A percentile compares a stretch with the other conserved stretches of the same genome.
Evolutionary conservation across 1,284 basidiomycete genomes (phyloP).

Genomic region (Cystobasidiaceae sp.): DNA sequence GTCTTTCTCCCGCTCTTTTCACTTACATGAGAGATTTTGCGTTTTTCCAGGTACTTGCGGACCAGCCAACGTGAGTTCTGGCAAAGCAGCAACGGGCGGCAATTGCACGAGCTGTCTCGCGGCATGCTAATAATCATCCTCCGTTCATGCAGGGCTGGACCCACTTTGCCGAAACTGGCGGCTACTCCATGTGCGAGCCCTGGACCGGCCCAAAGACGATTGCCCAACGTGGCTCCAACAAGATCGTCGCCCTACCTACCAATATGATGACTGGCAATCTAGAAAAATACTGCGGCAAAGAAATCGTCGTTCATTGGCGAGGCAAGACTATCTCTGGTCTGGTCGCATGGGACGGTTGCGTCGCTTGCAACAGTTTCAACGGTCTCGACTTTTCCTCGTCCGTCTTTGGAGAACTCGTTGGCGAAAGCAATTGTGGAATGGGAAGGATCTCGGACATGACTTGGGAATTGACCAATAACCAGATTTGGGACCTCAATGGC

Average conservation of each 20-base stretch:
- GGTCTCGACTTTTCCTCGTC: slow-evolving; percentile 24
- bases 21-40: too few species aligned
- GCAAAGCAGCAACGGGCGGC: too few species aligned
- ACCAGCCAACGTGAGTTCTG: neutral
- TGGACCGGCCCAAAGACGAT: neutral
- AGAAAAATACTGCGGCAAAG: slow-evolving; percentile 16
- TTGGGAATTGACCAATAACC: slow-evolving; percentile 2
- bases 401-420: slow-evolving; percentile 9
- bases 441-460: slow-evolving; percentile 13
- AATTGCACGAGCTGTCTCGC: neutral
- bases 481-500: slow-evolving; percentile 11
- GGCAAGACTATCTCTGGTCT: slow-evolving; percentile 7
- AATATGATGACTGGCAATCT: slow-evolving; percentile 10
- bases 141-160: neutral
- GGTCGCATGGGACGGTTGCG: slow-evolving; percentile 22
- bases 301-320: neutral
- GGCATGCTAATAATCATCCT: neutral
- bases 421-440: neutral
- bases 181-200: slow-evolving; percentile 10
- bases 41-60: slow-evolving; percentile 6
- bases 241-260: slow-evolving; percentile 9
- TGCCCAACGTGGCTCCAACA: neutral
- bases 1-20: too few species aligned
- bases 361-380: neutral
- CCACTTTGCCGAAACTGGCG: neutral